Base-by-base conservation (phyloP, 2,329 filamentous ascomycete genomes). In the Botrytis porri region DNA sequence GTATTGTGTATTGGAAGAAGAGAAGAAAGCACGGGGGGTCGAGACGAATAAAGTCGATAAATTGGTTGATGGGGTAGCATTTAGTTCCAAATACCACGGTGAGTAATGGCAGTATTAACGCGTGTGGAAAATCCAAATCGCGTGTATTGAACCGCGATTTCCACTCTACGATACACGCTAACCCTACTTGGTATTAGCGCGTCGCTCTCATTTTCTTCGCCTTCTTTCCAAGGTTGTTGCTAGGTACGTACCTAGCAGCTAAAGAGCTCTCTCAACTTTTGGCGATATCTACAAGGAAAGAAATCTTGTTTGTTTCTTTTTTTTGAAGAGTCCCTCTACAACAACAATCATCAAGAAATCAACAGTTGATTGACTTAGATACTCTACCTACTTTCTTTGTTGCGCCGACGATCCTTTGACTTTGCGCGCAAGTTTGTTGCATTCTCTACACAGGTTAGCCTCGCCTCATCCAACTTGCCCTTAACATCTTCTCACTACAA, bases 51-150 rank as follows among this genome's bases (percentile, higher is more conserved):
- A 43, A 39, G 57, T 70, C 25, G 57, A 70, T 43, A 70, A 64
- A 45, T 64, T 70, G 60, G 60, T 48, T 64, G 69, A 70, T 57
- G 65, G 64, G 64, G 64, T 35, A 67, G 64, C 48, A 67, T 54
- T 41, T 32, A 48, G 32, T 66, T 25, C 37, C 32, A 71, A 57
- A 57, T 29, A 18, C n/a, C 51, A 41, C 60, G 70, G 70, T 41
- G 14, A 54, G 45, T 35, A 32, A n/a, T 20, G 60, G 41, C 48
- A 69, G 37, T 41, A 32, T 29, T 20, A n/a, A 66, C 64, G 64
- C 64, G 64, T 66, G 25, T 22, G 29, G 41, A 35, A 54, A 48
- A 66, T 66, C 22, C 8, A 41, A 67, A 48, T 60, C 70, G 62
- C 70, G 70, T 65, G 35, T 25, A 14, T 32, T 57, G 51, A 67